A percentile compares a stretch with the other conserved stretches of the same genome.
phyloP scores from a whole-genome alignment of 208 protist species.

The Herpetomonas tarakana region DNA sequence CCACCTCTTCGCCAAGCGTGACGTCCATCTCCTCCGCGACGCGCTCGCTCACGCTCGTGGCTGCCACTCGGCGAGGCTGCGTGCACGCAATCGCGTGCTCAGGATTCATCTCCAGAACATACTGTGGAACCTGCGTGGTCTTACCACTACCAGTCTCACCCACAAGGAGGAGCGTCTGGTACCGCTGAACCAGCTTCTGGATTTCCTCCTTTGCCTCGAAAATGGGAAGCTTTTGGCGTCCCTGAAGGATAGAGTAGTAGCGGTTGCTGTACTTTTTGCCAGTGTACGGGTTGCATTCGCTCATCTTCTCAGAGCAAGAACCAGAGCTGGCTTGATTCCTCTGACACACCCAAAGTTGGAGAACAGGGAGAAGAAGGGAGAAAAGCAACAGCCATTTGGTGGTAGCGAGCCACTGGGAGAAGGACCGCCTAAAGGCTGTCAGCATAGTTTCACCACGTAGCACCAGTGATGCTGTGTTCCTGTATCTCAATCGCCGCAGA shows the following conservation, averaged over 20 bases:
- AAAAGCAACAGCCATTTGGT: too few relatives aligned
- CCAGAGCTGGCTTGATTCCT: background rate
- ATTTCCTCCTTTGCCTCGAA: conserved; percentile 69
- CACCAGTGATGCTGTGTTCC: too few relatives aligned
- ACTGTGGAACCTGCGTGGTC: conserved; percentile 95
- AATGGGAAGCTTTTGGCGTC: conserved; percentile 65
- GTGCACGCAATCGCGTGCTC: conserved; percentile 90
- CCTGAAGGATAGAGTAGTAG: conserved; percentile 49
- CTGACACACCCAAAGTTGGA: background rate
- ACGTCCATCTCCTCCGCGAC: conserved; percentile 98
- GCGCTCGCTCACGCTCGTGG: conserved; percentile 97
- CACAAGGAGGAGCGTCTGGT: conserved; percentile 90
- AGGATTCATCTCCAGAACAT: conserved; percentile 87
- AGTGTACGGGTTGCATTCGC: conserved; percentile 45
- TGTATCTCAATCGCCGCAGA: too few relatives aligned
- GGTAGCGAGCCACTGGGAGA: background rate
- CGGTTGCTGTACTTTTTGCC: conserved; percentile 45
- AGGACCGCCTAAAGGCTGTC: background rate
- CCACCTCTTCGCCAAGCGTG: conserved; percentile 95
- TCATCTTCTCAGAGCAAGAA: conserved; percentile 2
- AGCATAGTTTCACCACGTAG: background rate
- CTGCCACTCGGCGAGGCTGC: conserved; percentile 98
- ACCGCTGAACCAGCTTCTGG: conserved; percentile 86
- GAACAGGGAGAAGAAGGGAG: background rate
- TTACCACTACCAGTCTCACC: conserved; percentile 96